Evolutionary conservation across 495 filamentous ascomycete species (phyloP), one percentile per base, ranked within the genome.

Genomic region (Sordaria brevicollis): DNA sequence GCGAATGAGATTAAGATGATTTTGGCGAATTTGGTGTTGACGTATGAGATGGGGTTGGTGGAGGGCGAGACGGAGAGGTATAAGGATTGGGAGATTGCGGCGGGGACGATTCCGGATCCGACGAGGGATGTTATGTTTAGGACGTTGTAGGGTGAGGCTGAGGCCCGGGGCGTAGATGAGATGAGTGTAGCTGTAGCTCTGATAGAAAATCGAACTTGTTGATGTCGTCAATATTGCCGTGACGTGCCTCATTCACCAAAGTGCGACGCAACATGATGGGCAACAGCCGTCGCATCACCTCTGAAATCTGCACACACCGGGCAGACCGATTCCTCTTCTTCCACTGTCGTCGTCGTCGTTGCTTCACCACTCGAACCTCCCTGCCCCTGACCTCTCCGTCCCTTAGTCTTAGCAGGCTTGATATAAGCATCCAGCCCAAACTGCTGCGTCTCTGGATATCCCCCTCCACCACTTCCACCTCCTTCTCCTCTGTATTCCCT

Each of bases 221-320:
- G 8, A 43, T 43, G n/a, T 8, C n/a, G 5, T 21, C 6, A n/a
- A 43, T 17, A 43, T 43, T 21, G 43, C 19, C 13, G 19, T 54
- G 19, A 25, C 21, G 10, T 29, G 19, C 43, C 11, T 72, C 66
- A 78, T 31, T 76, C 73, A 35, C 75, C 75, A 41, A 89, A 87
- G 72, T 90, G 87, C 17, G 70, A 70, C 37, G 85, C 83, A 37
- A 89, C 86, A 73, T 90, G 88, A 70, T 88, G 82, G 15, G 82
- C 79, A 54, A 90, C 84, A 9, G 87, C 88, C 2, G 75, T 77
- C 67, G 84, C 87, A 71, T 89, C 88, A 25, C 88, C 88, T 73
- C 85, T 81, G 75, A 89, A 90, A 9, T 74, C 75, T 13, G 79
- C 82, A 75, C 88, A 90, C 0, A 90, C 85, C 0, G 88, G 88